Evolutionary conservation across 352 stramenopile species (phyloP).

Genomic region (Globisporangium paddicum): DNA sequence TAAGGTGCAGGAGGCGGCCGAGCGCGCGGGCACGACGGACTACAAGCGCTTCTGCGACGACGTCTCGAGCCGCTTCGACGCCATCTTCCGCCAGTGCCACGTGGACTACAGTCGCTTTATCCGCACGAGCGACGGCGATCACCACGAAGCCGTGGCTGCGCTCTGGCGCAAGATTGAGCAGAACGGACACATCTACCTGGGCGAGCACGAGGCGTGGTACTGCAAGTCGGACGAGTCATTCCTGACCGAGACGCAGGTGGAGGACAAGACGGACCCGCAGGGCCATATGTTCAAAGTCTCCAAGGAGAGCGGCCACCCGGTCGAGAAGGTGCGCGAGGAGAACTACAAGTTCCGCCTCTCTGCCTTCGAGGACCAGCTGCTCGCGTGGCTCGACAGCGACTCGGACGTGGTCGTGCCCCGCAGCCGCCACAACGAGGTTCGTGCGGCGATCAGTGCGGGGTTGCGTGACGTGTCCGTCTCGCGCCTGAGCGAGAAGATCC

Average conservation of each 20-base stretch:
- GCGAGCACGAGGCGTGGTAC: conserved; percentile 98
- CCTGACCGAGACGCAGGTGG: conserved; percentile 96
- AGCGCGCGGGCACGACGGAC: conserved; percentile 77
- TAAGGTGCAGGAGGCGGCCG: conserved; percentile 92
- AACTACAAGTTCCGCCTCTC: conserved; percentile 99
- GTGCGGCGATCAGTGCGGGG: conserved; percentile 84
- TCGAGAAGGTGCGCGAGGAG: conserved; percentile 95
- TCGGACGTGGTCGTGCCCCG: conserved; percentile 91
- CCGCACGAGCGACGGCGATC: conserved; percentile 93
- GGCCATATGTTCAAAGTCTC: conserved; percentile 61
- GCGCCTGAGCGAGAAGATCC: conserved; percentile 91
- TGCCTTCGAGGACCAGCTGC: conserved; percentile 90
- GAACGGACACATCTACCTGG: conserved; percentile 96
- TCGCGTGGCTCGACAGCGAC: conserved; percentile 85
- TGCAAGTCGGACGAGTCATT: conserved; percentile 98
- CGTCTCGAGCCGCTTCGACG: conserved; percentile 87
- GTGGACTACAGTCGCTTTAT: conserved; percentile 96
- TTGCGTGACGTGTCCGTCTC: conserved; percentile 97
- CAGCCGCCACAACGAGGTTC: conserved; percentile 90
- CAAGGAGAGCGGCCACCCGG: conserved; percentile 88
- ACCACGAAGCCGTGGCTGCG: conserved; percentile 88
- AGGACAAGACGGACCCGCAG: conserved; percentile 54
- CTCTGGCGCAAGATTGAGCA: conserved; percentile 91
- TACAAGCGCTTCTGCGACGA: conserved; percentile 90
- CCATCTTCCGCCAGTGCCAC: conserved; percentile 89